Percentiles rank a stretch among this genome's conserved stretches.
These are phyloP conservation scores for Xylaria cubensis DNA, from an alignment of 495 filamentous ascomycete genomes.

Conservation along the genomic window DNA sequence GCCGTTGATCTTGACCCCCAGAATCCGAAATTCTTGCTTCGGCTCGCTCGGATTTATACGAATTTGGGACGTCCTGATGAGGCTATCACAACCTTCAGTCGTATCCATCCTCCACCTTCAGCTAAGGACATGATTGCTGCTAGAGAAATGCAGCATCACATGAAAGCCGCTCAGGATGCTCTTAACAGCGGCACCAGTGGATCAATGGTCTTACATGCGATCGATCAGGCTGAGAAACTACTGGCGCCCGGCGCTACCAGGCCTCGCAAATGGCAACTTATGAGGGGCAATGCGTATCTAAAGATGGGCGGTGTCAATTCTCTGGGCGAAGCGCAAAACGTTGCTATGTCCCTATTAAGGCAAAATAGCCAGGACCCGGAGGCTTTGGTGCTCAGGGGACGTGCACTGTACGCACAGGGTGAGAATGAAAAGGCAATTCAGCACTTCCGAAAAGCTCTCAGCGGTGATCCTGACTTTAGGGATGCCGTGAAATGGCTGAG, in stretches of 20 bases:
- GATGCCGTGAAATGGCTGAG: constrained; percentile 82
- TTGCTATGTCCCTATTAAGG: constrained; percentile 85
- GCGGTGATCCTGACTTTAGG: constrained; percentile 90
- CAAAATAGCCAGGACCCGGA: constrained; percentile 91
- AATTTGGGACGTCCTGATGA: constrained; percentile 83
- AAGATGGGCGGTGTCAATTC: constrained; percentile 92
- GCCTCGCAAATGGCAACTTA: constrained; percentile 90
- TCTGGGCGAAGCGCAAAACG: constrained; percentile 87
- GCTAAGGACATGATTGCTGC: constrained; percentile 82
- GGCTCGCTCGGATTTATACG: constrained; percentile 87
- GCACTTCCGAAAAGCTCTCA: constrained; percentile 87
- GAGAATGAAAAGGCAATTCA: constrained; percentile 96
- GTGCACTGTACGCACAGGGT: constrained; percentile 85
- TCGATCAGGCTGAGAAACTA: constrained; percentile 84
- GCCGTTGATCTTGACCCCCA: constrained; percentile 81
- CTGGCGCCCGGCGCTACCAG: constrained; percentile 74
- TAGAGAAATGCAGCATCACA: constrained; percentile 80
- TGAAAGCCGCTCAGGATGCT: constrained; percentile 80
- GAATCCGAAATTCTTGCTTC: constrained; percentile 85
- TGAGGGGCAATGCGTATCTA: constrained; percentile 92
- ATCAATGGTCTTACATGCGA: constrained; percentile 89
- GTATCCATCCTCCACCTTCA: constrained; percentile 76
- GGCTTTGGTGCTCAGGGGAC: constrained; percentile 86
- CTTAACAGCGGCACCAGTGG: constrained; percentile 74
- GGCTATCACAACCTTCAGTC: constrained; percentile 77